Conservation (phyloP, 75 land plant species). For the Selaginella tamariscina region DNA sequence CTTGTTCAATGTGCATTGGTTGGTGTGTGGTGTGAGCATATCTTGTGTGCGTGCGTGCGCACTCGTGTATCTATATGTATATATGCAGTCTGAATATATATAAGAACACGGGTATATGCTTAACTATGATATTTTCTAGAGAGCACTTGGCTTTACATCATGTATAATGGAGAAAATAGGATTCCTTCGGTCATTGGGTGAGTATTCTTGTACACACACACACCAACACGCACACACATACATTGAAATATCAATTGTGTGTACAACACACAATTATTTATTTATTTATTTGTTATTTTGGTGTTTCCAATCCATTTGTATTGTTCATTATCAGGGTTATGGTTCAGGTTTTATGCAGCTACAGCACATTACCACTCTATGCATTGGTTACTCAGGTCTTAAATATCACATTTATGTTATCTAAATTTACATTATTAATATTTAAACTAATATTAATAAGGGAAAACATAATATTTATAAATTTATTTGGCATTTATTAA, state of each 20-base stretch:
- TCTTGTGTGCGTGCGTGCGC: too few relatives aligned
- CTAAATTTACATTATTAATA: too few relatives aligned
- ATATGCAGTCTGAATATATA: too few relatives aligned
- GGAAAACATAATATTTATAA: too few relatives aligned
- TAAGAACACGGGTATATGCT: too few relatives aligned
- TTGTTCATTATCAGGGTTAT: slow-evolving; percentile 25
- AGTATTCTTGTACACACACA: slow-evolving; percentile 41
- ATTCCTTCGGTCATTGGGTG: slow-evolving; percentile 34
- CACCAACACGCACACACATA: slow-evolving; percentile 66
- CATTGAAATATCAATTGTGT: too few relatives aligned
- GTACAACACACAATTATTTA: slow-evolving; percentile 25
- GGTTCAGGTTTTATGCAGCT: slow-evolving; percentile 52
- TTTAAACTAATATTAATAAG: too few relatives aligned
- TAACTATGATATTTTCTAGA: slow-evolving; percentile 31
- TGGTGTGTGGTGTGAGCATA: too few relatives aligned
- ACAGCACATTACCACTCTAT: slow-evolving; percentile 63
- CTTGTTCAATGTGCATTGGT: slow-evolving; percentile 10
- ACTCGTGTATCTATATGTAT: too few relatives aligned
- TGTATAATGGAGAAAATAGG: slow-evolving; percentile 34
- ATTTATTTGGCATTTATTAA: too few relatives aligned
- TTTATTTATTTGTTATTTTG: neutral
- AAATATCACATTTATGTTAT: neutral
- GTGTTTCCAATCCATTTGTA: neutral
- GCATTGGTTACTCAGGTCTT: slow-evolving; percentile 78
- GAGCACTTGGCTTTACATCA: slow-evolving; percentile 49